A percentile compares a stretch with the other conserved stretches of the same genome.
phyloP scores from a whole-genome alignment of 208 protist species.

The Leishmania tropica region DNA sequence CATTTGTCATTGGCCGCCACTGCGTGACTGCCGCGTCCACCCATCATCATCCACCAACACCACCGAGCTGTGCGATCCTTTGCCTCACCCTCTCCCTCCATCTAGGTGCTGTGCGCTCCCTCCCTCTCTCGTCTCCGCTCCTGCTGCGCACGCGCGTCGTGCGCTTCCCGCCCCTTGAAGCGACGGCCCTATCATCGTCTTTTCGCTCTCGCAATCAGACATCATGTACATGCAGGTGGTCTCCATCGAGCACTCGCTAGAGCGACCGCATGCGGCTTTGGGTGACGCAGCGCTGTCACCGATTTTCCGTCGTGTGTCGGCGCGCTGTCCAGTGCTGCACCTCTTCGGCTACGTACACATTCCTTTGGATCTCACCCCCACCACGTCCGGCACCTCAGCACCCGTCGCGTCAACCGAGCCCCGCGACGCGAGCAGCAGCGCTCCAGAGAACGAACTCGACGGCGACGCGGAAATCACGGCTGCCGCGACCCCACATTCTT shows the following conservation, averaged over 20 bases:
- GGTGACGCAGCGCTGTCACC: conserved; percentile 63
- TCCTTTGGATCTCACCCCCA: background rate
- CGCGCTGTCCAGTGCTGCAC: conserved; percentile 67
- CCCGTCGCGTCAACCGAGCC: background rate
- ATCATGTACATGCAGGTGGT: conserved; percentile 67
- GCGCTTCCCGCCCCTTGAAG: background rate
- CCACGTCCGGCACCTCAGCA: background rate
- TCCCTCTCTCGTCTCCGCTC: background rate
- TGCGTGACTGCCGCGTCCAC: background rate
- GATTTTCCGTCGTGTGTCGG: conserved; percentile 59
- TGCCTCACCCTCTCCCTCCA: background rate
- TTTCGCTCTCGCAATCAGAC: background rate
- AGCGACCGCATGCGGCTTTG: conserved; percentile 45
- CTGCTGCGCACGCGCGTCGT: background rate
- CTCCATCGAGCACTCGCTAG: conserved; percentile 58
- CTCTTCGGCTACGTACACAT: conserved; percentile 72
- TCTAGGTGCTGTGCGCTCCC: background rate
- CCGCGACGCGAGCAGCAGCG: background rate
- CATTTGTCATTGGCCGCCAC: too few species aligned
- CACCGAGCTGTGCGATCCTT: background rate
- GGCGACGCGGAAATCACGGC: background rate
- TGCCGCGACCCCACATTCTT: background rate
- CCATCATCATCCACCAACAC: background rate
- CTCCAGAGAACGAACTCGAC: background rate
- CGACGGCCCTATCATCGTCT: background rate